Percentiles rank a stretch among this genome's conserved stretches.
phyloP scores from a whole-genome alignment of 108 stramenopile genomes.

The Cyclotella kingstonii region DNA sequence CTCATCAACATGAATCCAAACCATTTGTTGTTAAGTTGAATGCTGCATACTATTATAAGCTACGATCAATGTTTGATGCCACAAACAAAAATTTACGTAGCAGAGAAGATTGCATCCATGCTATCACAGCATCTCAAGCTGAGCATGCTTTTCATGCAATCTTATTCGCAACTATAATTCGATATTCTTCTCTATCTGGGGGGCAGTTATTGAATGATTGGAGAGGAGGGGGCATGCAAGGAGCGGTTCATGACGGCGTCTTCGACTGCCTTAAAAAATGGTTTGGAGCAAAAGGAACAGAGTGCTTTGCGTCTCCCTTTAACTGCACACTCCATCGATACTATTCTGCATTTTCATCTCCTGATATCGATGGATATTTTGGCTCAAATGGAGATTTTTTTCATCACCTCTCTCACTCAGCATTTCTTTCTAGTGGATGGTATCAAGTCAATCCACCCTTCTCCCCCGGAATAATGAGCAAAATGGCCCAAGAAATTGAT shows the following conservation, averaged over 20 bases:
- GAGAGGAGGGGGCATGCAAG: conserved; percentile 83
- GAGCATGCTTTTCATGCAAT: conserved; percentile 54
- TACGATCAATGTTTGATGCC: conserved; percentile 51
- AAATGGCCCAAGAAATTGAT: conserved; percentile 51
- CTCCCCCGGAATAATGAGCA: conserved; percentile 61
- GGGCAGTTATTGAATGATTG: conserved; percentile 62
- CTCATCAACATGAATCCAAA: conserved; percentile 48
- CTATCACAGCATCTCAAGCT: conserved; percentile 9
- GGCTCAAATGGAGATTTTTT: conserved; percentile 72
- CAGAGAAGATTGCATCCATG: background rate
- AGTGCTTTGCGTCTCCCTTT: conserved; percentile 78
- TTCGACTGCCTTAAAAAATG: conserved; percentile 50
- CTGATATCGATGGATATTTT: conserved; percentile 77
- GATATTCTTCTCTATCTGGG: conserved; percentile 72
- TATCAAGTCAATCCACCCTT: conserved; percentile 82
- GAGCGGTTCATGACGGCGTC: conserved; percentile 63
- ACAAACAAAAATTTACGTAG: conserved; percentile 16
- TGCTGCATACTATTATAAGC: conserved; percentile 53
- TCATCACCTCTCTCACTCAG: background rate
- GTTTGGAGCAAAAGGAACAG: conserved; percentile 42
- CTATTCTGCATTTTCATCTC: conserved; percentile 59
- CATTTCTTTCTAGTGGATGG: conserved; percentile 35
- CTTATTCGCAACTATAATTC: conserved; percentile 53
- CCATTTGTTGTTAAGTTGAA: conserved; percentile 69
- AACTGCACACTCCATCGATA: conserved; percentile 46